These are phyloP conservation scores for Hanseniaspora pseudoguilliermondii DNA, from an alignment of 805 yeast species.

Conservation along the genomic window DNA sequence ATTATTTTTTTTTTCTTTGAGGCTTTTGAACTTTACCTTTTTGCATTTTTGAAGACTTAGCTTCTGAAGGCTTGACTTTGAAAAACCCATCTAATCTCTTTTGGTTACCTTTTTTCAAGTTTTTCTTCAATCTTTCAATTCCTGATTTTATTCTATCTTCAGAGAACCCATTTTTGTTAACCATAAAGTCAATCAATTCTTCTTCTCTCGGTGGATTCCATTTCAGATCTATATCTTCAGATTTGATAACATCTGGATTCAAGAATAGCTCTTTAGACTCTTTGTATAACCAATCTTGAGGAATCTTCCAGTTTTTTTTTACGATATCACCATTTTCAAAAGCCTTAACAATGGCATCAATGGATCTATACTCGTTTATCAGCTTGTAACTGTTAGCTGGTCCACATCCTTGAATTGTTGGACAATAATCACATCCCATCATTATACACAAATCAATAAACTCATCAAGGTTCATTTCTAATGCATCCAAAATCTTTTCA, in stretches of 20 bases:
- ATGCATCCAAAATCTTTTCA: constrained; percentile 54
- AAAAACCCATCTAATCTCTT: constrained; percentile 90
- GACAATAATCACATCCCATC: constrained; percentile 95
- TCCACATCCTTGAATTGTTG: constrained; percentile 88
- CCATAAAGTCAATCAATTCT: constrained; percentile 71
- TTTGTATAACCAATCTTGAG: constrained; percentile 87
- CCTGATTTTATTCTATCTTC: constrained; percentile 88
- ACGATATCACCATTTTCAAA: constrained; percentile 32
- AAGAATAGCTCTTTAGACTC: constrained; percentile 77
- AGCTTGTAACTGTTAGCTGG: constrained; percentile 87
- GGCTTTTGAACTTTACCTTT: constrained; percentile 11
- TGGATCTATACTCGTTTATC: constrained; percentile 68
- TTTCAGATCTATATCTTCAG: constrained; percentile 52
- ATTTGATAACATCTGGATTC: constrained; percentile 64
- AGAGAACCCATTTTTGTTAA: constrained; percentile 75
- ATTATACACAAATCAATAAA: constrained; percentile 87
- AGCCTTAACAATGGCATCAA: constrained; percentile 63
- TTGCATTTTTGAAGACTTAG: constrained; percentile 28
- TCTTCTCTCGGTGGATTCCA: constrained; percentile 86
- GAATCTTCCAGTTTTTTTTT: constrained; percentile 56
- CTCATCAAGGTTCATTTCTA: constrained; percentile 57
- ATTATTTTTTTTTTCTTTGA: constrained; percentile 10
- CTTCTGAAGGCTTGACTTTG: constrained; percentile 44
- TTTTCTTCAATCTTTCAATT: constrained; percentile 71
- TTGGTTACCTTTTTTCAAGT: constrained; percentile 72